These are phyloP conservation scores for Fusarium sp. DNA, from an alignment of 2,329 filamentous ascomycete species.

Conservation along the genomic window DNA sequence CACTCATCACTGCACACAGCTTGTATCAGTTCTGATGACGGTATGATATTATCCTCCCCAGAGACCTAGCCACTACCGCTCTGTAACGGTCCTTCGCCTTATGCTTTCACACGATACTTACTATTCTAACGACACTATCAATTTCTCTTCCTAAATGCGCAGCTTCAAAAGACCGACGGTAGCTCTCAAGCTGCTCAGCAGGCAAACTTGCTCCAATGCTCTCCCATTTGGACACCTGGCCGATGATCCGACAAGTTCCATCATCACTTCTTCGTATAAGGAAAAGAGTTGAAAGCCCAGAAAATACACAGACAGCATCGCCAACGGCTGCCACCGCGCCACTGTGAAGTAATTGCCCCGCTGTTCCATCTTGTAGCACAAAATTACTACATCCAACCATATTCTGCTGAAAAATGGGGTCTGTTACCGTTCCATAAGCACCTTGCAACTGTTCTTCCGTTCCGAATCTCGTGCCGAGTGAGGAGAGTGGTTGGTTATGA, in stretches of 20 bases:
- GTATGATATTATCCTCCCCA: no score
- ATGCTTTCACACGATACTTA: background rate
- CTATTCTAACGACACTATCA: rapidly evolving
- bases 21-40: background rate
- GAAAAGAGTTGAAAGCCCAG: background rate
- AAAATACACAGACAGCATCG: conserved; percentile 3
- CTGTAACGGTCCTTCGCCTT: no score
- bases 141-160: background rate
- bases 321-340: background rate
- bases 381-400: conserved; percentile 1
- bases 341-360: background rate
- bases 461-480: background rate
- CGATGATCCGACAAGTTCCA: rapidly evolving
- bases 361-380: background rate
- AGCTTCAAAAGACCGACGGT: background rate
- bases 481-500: background rate
- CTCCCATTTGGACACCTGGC: background rate
- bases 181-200: rapidly evolving
- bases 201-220: background rate
- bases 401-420: background rate
- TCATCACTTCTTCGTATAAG: rapidly evolving
- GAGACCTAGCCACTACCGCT: background rate
- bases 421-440: background rate
- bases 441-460: background rate
- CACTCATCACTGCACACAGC: background rate